A percentile compares a stretch with the other conserved stretches of the same genome.
Evolutionary conservation across 108 stramenopile species (phyloP).

Genomic region (Craspedostauros australis): DNA sequence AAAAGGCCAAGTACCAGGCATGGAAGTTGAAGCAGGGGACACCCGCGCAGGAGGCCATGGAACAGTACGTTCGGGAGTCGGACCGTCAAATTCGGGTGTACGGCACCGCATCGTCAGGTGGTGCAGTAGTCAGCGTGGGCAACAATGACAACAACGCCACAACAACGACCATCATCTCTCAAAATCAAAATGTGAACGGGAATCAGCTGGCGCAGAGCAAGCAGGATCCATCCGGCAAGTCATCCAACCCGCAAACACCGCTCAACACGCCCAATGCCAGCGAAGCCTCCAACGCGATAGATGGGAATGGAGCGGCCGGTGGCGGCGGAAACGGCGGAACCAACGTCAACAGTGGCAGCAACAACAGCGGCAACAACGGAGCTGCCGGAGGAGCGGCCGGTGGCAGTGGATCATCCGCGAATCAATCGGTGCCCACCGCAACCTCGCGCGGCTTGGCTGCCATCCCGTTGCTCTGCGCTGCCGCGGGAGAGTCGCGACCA

Average conservation of each 20-base stretch:
- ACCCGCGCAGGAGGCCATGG: conserved; percentile 61
- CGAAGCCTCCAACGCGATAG: too few relatives aligned
- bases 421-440: too few relatives aligned
- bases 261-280: conserved; percentile 7
- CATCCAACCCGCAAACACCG: conserved; percentile 17
- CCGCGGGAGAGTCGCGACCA: conserved; percentile 69
- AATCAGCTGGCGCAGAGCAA: conserved; percentile 1
- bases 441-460: conserved; percentile 74
- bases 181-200: too few relatives aligned
- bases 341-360: background rate
- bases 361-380: conserved; percentile 1
- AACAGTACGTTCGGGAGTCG: conserved; percentile 61
- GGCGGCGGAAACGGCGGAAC: background rate
- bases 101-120: conserved; percentile 37
- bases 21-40: conserved; percentile 68
- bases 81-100: conserved; percentile 79
- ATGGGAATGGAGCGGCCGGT: too few relatives aligned
- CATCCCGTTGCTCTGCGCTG: conserved; percentile 73
- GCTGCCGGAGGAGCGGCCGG: too few relatives aligned
- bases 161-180: too few relatives aligned
- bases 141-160: too few relatives aligned
- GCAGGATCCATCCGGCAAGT: background rate
- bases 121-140: too few relatives aligned
- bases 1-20: conserved; percentile 74
- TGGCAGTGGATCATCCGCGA: too few relatives aligned